Base-by-base conservation (phyloP, 352 stramenopile genomes). In the Phytophthora uliginosa region DNA sequence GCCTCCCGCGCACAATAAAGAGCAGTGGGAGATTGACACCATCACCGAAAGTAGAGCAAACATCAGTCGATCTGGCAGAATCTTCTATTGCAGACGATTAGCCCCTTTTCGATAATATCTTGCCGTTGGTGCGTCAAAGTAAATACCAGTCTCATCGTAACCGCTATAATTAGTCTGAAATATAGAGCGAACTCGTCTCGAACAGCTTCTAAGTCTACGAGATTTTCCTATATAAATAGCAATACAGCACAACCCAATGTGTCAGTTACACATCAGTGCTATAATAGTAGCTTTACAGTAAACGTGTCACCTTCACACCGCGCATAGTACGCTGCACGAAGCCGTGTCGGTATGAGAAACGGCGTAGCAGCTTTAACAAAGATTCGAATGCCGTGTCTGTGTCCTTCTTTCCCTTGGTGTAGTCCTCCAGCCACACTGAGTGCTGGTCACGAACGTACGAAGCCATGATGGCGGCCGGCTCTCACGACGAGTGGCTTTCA, bases 1-100 rank as follows among this genome's bases (percentile, higher is more conserved):
- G 67, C 4, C 63, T 33, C 1, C 59, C 24, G 4, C 59, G 57
- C 5, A 74, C 52, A 53, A 69, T 74, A 28, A 74, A 69, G 15
- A 66, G 60, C 5, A 63, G 26, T 26, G 53, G 34, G 0, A 59
- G 40, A 17, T 74, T 69, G 0, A 20, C 5, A 33, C 59, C 59
- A 31, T 66, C 54, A 9, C 7, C 59, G 26, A 50, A 24, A 40
- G 64, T 17, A 17, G 36, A 13, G 36, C 8, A 45, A 18, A 45
- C 36, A 17, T 3, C 36, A 45, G 36, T 45, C n/a, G 62, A 34
- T 22, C 60, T 28, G 2, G 45, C 54, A 1, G 67, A 74, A 40
- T 69, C 34, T 68, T 73, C 22, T 64, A 74, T 68, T 28, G 55
- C 8, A 4, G 53, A 38, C 8, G 24, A 12, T n/a, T 74, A 38